These are phyloP conservation scores for Russula olivacea DNA, from an alignment of 768 basidiomycete species.

Conservation along the genomic window DNA sequence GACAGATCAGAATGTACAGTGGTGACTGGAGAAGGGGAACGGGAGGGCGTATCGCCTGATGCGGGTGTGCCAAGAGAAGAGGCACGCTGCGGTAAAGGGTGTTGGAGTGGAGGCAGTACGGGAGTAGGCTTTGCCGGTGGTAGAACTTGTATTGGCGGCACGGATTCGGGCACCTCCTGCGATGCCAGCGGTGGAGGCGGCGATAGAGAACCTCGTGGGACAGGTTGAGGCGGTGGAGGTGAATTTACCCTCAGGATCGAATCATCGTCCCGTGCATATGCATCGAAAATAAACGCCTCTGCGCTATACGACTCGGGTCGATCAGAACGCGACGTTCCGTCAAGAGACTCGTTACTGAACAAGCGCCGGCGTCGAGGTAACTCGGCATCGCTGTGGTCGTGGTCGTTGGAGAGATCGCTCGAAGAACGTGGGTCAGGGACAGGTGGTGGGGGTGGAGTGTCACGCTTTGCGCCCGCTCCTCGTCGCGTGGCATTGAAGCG, in stretches of 20 bases:
- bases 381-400: constrained; percentile 33
- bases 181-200: constrained; percentile 8
- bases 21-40: constrained; percentile 52
- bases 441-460: constrained; percentile 1
- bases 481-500: constrained; percentile 55
- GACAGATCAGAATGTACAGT: neutral
- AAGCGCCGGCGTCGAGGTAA: constrained; percentile 36
- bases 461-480: constrained; percentile 33
- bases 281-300: constrained; percentile 77
- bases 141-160: constrained; percentile 5
- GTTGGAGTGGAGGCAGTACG: constrained; percentile 16
- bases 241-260: constrained; percentile 3
- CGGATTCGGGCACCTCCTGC: neutral
- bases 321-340: constrained; percentile 16
- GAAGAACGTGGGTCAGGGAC: constrained; percentile 45
- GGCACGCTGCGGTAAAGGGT: constrained; percentile 21
- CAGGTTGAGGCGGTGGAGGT: constrained; percentile 10
- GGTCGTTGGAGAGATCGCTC: constrained; percentile 51
- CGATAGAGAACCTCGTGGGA: constrained; percentile 18
- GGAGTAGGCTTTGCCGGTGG: neutral
- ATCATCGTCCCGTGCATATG: constrained; percentile 53
- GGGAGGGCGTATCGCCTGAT: constrained; percentile 37
- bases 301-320: constrained; percentile 76
- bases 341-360: constrained; percentile 45
- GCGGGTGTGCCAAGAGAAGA: constrained; percentile 39